A percentile compares a stretch with the other conserved stretches of the same genome.
These are phyloP conservation scores for Tylopilus subfusipes DNA, from an alignment of 768 basidiomycete genomes.

Conservation along the genomic window DNA sequence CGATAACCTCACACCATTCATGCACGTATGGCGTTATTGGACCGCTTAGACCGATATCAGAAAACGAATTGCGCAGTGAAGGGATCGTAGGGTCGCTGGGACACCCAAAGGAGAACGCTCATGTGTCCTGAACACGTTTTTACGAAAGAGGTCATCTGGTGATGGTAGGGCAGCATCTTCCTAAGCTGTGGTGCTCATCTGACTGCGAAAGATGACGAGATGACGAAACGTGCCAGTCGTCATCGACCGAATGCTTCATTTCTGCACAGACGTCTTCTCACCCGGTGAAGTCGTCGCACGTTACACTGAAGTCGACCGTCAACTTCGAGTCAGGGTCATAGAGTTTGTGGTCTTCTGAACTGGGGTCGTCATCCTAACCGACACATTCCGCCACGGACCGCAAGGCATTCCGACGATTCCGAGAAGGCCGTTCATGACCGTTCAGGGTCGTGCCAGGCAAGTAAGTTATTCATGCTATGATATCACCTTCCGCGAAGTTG, in stretches of 20 bases:
- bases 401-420: neutral
- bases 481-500: neutral
- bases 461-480: too few relatives aligned
- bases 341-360: too few relatives aligned
- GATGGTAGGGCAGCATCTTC: neutral
- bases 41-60: neutral
- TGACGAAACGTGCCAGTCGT: neutral
- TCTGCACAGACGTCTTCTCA: too few relatives aligned
- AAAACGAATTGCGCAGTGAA: neutral
- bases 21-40: neutral
- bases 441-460: too few relatives aligned
- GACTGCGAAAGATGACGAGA: conserved; percentile 4
- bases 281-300: too few relatives aligned
- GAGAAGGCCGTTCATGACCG: neutral
- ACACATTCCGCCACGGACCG: neutral
- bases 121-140: conserved; percentile 13
- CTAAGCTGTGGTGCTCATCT: conserved; percentile 3
- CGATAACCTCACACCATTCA: too few relatives aligned
- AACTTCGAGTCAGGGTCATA: too few relatives aligned
- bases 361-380: too few relatives aligned
- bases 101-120: conserved; percentile 1
- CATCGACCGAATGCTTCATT: too few relatives aligned
- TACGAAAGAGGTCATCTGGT: conserved; percentile 12
- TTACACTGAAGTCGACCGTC: too few relatives aligned
- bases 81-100: neutral